phyloP scores from a whole-genome alignment of 1,284 basidiomycete genomes.

The Ceratobasidium sp. region DNA sequence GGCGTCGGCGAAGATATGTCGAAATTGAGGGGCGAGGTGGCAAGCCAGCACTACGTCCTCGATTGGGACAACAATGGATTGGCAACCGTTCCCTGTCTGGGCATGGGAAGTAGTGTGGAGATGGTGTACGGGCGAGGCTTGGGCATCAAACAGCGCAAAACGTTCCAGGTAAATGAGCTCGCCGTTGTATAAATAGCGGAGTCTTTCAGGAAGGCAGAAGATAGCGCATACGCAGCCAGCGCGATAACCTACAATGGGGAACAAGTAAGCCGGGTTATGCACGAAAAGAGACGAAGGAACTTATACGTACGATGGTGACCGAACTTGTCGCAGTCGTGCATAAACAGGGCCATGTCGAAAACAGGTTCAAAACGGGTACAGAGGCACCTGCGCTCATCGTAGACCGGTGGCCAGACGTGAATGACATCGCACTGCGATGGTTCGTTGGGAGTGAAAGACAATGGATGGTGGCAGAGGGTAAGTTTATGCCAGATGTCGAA shows the following conservation, averaged over 20 bases:
- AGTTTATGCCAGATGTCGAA: conserved; percentile 1
- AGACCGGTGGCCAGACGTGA: background rate
- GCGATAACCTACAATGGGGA: background rate
- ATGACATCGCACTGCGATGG: background rate
- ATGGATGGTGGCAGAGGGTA: background rate
- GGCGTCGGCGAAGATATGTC: background rate
- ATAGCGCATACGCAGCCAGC: background rate
- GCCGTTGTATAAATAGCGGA: background rate
- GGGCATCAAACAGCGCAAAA: background rate
- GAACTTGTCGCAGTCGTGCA: background rate
- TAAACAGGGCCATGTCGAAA: background rate
- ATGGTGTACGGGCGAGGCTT: background rate
- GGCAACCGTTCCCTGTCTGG: background rate
- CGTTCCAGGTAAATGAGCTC: background rate
- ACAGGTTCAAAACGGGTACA: background rate
- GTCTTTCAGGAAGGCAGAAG: background rate
- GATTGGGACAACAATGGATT: background rate
- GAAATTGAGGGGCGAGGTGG: conserved; percentile 2
- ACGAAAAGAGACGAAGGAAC: background rate
- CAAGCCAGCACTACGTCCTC: background rate
- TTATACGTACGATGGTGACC: background rate
- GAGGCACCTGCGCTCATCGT: background rate
- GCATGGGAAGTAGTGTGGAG: background rate
- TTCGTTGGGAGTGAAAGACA: conserved; percentile 2
- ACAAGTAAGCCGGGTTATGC: background rate